phyloP scores from a whole-genome alignment of 2,329 filamentous ascomycete genomes.

The Trichoderma breve region DNA sequence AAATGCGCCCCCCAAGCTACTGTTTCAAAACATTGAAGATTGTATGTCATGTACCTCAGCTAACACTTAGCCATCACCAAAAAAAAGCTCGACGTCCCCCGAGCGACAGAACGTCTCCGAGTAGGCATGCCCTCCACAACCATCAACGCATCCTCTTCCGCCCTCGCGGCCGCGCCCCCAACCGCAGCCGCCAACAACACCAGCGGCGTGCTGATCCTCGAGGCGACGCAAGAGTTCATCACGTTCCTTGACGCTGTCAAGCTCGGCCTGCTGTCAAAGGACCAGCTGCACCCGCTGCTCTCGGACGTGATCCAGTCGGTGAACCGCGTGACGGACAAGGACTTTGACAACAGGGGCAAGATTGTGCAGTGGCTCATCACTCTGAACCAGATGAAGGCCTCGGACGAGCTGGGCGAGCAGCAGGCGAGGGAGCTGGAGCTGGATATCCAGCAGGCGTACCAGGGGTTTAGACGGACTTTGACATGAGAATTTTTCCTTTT shows the following conservation, averaged over 20 bases:
- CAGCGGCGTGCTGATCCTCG: slow-evolving; percentile 69
- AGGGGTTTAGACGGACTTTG: slow-evolving; percentile 84
- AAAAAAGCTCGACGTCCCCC: slow-evolving; percentile 85
- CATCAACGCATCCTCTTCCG: slow-evolving; percentile 54
- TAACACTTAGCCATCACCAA: background rate
- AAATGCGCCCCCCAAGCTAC: slow-evolving; percentile 34
- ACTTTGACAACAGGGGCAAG: slow-evolving; percentile 94
- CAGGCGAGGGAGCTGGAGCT: slow-evolving; percentile 86
- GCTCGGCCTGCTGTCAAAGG: slow-evolving; percentile 88
- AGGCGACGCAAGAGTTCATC: slow-evolving; percentile 97
- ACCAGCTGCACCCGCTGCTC: slow-evolving; percentile 90
- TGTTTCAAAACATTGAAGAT: background rate
- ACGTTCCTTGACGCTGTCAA: slow-evolving; percentile 94
- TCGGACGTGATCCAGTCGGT: slow-evolving; percentile 96
- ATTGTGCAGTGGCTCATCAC: slow-evolving; percentile 98
- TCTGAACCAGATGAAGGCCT: slow-evolving; percentile 95
- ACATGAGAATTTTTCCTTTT: slow-evolving; percentile 38
- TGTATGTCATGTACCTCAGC: background rate
- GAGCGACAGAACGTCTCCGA: slow-evolving; percentile 86
- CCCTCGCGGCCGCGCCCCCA: slow-evolving; percentile 43
- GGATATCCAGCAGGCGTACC: slow-evolving; percentile 91
- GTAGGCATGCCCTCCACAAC: slow-evolving; percentile 91
- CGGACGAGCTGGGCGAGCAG: slow-evolving; percentile 82
- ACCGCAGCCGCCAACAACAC: slow-evolving; percentile 47
- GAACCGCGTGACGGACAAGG: slow-evolving; percentile 91